Base-by-base conservation (phyloP, 1,139 yeast species). In the Hyphopichia burtonii region DNA sequence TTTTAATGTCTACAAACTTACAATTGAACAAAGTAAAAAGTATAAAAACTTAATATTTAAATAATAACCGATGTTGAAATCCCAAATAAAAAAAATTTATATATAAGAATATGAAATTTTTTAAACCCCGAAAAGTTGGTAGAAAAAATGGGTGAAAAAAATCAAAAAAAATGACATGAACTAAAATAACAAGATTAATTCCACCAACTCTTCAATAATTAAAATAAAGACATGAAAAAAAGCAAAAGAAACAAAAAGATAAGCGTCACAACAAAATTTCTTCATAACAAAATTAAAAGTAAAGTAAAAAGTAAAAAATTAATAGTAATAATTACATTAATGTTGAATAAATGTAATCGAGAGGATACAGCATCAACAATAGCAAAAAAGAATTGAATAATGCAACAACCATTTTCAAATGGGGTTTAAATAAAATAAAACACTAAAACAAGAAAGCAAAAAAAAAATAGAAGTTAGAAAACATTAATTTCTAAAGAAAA, bases 341-440 rank as follows among this genome's bases (percentile, higher is more conserved):
- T 79, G 84, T 79, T 79, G 84, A 79, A 79, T 78, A 77, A 78
- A 77, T 76, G 83, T 69, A 74, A 73, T 64, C 63, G 23, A 28
- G 47, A 51, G 61, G 65, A 58, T 59, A 65, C 64, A 62, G 72
- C 73, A 69, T 65, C 69, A 66, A 66, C 73, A 66, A 63, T 52
- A 59, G 41, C 34, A 31, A 31, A 33, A 38, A 53, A 54, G 65
- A 60, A 63, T 59, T 61, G 65, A 59, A 61, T 56, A 56, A 59
- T 59, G 65, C 65, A 56, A 55, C 37, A 51, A 47, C 49, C 51
- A 49, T 46, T 37, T 36, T 35, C 34, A 37, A 39, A 27, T 42
- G 59, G 58, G 57, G 57, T 40, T 45, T 39, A 37, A 41, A 17
- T 17, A 31, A 31, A 11, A 17, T 16, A 17, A 34, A 31, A 31